Conservation (phyloP, 371 early-diverging fungal genomes). For the Mucor irregularis region DNA sequence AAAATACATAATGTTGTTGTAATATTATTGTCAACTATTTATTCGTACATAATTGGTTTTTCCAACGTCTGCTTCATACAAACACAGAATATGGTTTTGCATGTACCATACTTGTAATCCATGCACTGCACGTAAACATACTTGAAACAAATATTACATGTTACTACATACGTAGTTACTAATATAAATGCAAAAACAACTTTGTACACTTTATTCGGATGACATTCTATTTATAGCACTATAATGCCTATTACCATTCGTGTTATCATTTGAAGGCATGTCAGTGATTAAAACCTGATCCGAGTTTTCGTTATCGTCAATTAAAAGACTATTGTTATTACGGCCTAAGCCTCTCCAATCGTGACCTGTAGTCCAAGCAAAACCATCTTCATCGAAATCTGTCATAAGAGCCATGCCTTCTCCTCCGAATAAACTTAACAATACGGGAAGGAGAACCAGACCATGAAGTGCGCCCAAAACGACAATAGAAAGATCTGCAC, state of each 20-base stretch:
- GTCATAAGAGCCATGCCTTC: constrained; percentile 48
- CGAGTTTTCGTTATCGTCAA: constrained; percentile 39
- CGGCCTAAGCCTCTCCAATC: constrained; percentile 17
- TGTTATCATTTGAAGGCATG: constrained; percentile 23
- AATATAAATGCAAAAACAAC: neutral
- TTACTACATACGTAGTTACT: too few relatives aligned
- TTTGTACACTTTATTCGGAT: neutral
- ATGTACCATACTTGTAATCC: too few relatives aligned
- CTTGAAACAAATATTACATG: too few relatives aligned
- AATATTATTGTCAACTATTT: too few relatives aligned
- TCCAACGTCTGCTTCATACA: too few relatives aligned
- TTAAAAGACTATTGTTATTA: constrained; percentile 27
- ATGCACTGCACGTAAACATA: too few relatives aligned
- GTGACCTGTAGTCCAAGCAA: constrained; percentile 40
- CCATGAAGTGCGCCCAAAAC: constrained; percentile 72
- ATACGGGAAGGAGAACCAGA: constrained; percentile 66
- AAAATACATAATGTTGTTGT: too few relatives aligned
- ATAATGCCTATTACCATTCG: neutral
- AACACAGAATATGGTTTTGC: too few relatives aligned
- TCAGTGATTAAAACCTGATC: constrained; percentile 49
- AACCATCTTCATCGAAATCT: constrained; percentile 55
- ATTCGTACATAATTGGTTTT: too few relatives aligned
- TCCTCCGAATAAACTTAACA: constrained; percentile 61
- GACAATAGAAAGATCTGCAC: constrained; percentile 65
- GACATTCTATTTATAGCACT: constrained; percentile 8